These are phyloP conservation scores for Candolleomyces efflorescens DNA, from an alignment of 768 basidiomycete genomes.

Conservation along the genomic window DNA sequence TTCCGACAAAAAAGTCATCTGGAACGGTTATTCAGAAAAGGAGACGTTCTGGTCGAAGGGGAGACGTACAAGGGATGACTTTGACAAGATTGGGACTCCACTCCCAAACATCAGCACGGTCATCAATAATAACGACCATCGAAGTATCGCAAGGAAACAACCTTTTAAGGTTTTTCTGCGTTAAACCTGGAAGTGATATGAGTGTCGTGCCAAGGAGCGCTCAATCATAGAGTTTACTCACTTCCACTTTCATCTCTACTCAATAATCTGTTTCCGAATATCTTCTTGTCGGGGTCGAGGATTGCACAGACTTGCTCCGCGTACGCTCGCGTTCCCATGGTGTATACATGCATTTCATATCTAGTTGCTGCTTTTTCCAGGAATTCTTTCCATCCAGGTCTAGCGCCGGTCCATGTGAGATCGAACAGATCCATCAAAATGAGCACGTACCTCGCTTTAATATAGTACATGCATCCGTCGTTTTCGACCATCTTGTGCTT, in stretches of 20 bases:
- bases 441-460: slow-evolving; percentile 83
- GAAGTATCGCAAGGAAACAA: slow-evolving; percentile 96
- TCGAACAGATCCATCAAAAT: slow-evolving; percentile 5
- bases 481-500: slow-evolving; percentile 63
- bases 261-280: slow-evolving; percentile 85
- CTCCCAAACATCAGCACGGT: slow-evolving; percentile 98
- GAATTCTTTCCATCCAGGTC: slow-evolving; percentile 85
- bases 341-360: slow-evolving; percentile 99
- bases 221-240: slow-evolving; percentile 36
- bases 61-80: slow-evolving; percentile 84
- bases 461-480: slow-evolving; percentile 93
- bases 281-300: slow-evolving; percentile 82
- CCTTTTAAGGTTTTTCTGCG: slow-evolving; percentile 86
- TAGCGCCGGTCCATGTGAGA: slow-evolving; percentile 15
- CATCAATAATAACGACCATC: slow-evolving; percentile 99
- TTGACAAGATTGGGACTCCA: slow-evolving; percentile 96
- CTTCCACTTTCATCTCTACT: slow-evolving; percentile 97
- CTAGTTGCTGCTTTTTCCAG: slow-evolving; percentile 63
- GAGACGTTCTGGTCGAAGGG: neutral
- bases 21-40: slow-evolving; percentile 14
- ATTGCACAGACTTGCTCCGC: slow-evolving; percentile 93
- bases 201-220: slow-evolving; percentile 8
- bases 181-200: slow-evolving; percentile 55
- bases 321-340: slow-evolving; percentile 97
- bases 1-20: slow-evolving; percentile 98